Base-by-base conservation (phyloP, 2,329 filamentous ascomycete species). In the Neurospora crassa region DNA sequence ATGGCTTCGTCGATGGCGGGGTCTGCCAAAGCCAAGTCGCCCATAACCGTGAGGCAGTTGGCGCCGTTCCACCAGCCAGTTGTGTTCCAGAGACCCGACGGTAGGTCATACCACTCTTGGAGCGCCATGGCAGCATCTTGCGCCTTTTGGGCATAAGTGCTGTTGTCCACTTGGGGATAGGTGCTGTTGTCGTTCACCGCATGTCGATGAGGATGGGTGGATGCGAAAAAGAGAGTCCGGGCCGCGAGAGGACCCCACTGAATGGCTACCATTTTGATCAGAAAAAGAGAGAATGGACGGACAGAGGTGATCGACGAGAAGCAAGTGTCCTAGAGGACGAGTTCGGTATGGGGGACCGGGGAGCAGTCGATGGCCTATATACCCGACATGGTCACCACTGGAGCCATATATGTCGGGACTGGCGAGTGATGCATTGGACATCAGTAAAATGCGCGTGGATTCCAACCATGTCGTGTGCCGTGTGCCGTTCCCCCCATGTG, bases 1-100 rank as follows among this genome's bases (percentile, higher is more conserved):
- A 84, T 75, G 67, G 77, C 68, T 69, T 81, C 80, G 43, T 81
- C 80, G 40, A 78, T 77, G 8, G 75, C 72, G 0, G 77, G 74
- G 59, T 80, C 78, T 10, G 83, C 73, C 12, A 72, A 70, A 4
- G 82, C 80, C 77, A 85, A 86, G 77, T 92, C 88, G 69, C 84
- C 86, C 20, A 92, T 79, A 3, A 84, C 85, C 0, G 89, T 91
- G 72, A 93, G 81, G 71, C 85, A 84, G 77, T 92, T 93, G 67
- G 87, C 91, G 70, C 86, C 86, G 77, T 92, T 92, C 91, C 91
- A 93, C 91, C 91, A 93, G n/a, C 85, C 85, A 8, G 86, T 84
- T 0, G 85, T 85, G 70, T 87, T 80, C 89, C 89, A 93, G 14
- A 91, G 81, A 3, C 91, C 91, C 1, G 84, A 88, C 5, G 77